These are phyloP conservation scores for Lantana camara DNA, from an alignment of 257 asterid species.

Conservation along the genomic window DNA sequence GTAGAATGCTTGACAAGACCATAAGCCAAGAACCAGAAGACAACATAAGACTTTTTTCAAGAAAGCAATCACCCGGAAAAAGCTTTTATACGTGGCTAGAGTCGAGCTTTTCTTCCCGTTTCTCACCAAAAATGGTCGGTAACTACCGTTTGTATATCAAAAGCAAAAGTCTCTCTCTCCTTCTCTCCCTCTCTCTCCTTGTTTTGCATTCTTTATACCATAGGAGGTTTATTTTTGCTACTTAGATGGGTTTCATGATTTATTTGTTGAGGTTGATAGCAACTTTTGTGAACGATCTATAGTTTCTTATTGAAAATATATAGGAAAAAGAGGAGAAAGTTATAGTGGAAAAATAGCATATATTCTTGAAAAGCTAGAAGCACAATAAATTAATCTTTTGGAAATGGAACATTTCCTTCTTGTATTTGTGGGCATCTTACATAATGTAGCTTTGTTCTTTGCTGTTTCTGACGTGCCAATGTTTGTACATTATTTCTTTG, in stretches of 20 bases:
- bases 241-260: too few relatives aligned
- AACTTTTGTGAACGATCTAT: neutral
- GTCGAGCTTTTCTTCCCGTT: neutral
- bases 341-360: neutral
- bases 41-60: slow-evolving; percentile 13
- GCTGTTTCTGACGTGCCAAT: too few relatives aligned
- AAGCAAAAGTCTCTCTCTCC: neutral
- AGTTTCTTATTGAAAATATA: neutral
- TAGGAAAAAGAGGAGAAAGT: neutral
- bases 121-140: neutral
- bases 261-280: too few relatives aligned
- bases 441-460: too few relatives aligned
- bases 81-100: neutral
- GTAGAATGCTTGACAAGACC: slow-evolving; percentile 56
- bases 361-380: neutral
- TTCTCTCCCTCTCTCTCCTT: neutral
- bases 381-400: too few relatives aligned
- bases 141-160: neutral
- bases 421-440: too few relatives aligned
- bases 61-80: neutral
- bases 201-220: neutral
- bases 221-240: neutral
- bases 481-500: too few relatives aligned
- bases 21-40: slow-evolving; percentile 23
- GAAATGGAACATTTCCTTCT: too few relatives aligned